Evolutionary conservation across 106 monocot genomes (phyloP).

Genomic region (Dendrobium nobile): DNA sequence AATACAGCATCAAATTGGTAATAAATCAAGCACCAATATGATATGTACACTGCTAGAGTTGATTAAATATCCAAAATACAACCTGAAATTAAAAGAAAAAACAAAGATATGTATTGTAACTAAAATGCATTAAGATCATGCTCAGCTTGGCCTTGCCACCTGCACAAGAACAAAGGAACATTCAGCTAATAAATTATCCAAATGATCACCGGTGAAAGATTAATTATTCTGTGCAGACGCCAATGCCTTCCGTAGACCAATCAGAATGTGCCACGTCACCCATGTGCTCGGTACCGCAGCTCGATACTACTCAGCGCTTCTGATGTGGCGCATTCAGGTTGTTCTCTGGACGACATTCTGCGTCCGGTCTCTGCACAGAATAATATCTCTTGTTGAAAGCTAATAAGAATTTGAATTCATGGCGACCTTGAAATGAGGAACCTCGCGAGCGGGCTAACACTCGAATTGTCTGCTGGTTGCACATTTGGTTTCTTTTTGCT

Average conservation of each 20-base stretch:
- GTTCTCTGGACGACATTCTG: no score
- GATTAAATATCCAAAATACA: not conserved
- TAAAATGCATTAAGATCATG: constrained; percentile 9
- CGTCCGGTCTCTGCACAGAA: no score
- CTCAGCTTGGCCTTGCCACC: constrained; percentile 7
- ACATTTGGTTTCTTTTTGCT: constrained; percentile 1
- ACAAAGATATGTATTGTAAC: not conserved
- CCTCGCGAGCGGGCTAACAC: constrained; percentile 6
- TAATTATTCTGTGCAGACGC: no score
- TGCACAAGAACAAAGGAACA: not conserved
- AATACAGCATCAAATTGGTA: constrained; percentile 1
- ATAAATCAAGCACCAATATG: not conserved
- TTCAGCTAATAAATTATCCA: not conserved
- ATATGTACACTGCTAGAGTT: constrained; percentile 4
- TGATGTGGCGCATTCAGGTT: no score
- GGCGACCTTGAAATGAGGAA: constrained; percentile 4
- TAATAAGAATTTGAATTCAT: not conserved
- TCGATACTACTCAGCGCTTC: no score
- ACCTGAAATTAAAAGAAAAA: not conserved
- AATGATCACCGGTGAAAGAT: not conserved
- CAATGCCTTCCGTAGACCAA: no score
- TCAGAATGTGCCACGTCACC: no score
- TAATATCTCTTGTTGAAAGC: no score
- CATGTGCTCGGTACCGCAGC: no score
- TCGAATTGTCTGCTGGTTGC: not conserved